Evolutionary conservation across 371 early-diverging fungal genomes (phyloP).

Genomic region (Syncephalastrum monosporum): DNA sequence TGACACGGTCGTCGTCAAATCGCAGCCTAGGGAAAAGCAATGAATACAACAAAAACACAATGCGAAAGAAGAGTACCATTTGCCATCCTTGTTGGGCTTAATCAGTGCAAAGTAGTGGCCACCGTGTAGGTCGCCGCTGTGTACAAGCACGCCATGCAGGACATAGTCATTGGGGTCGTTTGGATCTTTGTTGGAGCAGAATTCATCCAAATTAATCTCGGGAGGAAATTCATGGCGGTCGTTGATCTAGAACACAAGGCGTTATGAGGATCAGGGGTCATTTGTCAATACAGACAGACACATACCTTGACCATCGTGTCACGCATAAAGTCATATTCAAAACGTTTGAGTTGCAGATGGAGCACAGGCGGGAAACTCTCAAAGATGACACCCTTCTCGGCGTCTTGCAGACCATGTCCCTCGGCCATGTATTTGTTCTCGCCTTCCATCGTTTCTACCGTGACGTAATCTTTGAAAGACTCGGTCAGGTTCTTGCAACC

Average conservation of each 20-base stretch:
- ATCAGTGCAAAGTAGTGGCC: slow-evolving; percentile 98
- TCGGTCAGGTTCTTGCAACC: slow-evolving; percentile 85
- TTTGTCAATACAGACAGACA: neutral
- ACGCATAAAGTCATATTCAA: slow-evolving; percentile 93
- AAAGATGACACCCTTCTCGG: slow-evolving; percentile 95
- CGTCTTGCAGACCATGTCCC: slow-evolving; percentile 94
- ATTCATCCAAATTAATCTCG: slow-evolving; percentile 83
- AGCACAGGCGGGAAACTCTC: slow-evolving; percentile 94
- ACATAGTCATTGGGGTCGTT: slow-evolving; percentile 69
- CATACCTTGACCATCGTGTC: slow-evolving; percentile 90
- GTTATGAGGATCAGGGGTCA: neutral
- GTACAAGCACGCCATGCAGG: slow-evolving; percentile 94
- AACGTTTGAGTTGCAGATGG: slow-evolving; percentile 97
- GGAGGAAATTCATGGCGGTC: slow-evolving; percentile 95
- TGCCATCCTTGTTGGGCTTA: slow-evolving; percentile 77
- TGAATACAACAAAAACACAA: too few relatives aligned
- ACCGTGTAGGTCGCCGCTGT: slow-evolving; percentile 92
- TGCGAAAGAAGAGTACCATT: slow-evolving; percentile 55
- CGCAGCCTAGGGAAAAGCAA: slow-evolving; percentile 52
- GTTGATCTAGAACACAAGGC: slow-evolving; percentile 67
- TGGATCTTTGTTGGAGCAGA: slow-evolving; percentile 62
- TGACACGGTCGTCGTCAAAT: slow-evolving; percentile 97
- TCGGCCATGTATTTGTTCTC: slow-evolving; percentile 98
- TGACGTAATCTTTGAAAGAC: slow-evolving; percentile 88
- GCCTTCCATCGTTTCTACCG: slow-evolving; percentile 91